Conservation (phyloP, 257 asterid species). For the Echites panduratus region DNA sequence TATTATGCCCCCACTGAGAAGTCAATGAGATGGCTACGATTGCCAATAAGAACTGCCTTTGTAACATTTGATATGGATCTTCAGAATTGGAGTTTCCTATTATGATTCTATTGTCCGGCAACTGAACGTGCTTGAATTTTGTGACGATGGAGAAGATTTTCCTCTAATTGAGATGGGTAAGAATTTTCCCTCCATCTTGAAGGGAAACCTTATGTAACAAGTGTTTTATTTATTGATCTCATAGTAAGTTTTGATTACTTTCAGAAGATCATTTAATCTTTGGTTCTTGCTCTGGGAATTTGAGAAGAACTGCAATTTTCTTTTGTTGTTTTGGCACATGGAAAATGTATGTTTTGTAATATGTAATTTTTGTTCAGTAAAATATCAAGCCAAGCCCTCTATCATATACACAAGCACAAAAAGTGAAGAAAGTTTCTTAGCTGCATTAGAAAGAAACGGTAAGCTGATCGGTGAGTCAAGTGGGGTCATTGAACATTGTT, state of each 20-base stretch:
- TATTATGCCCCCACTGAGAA: not conserved
- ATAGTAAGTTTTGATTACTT: not conserved
- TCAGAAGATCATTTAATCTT: not conserved
- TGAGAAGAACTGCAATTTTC: conserved; percentile 5
- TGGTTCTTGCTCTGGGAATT: not conserved
- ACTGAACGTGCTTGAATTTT: conserved; percentile 77
- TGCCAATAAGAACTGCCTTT: not conserved
- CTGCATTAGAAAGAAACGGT: conserved; percentile 81
- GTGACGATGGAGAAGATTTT: conserved; percentile 81
- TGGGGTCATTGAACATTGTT: conserved; percentile 20
- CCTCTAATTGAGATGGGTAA: conserved; percentile 88
- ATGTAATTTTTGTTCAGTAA: conserved; percentile 44
- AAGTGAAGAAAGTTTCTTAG: conserved; percentile 74
- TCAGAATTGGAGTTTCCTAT: conserved; percentile 90
- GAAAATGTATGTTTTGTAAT: conserved; percentile 12
- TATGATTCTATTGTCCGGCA: conserved; percentile 70
- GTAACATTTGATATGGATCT: conserved; percentile 11
- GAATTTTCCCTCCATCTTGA: conserved; percentile 2
- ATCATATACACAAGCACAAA: conserved; percentile 87
- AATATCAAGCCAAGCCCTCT: conserved; percentile 85
- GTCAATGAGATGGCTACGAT: not conserved
- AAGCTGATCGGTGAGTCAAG: conserved; percentile 23
- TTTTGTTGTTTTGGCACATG: conserved; percentile 13
- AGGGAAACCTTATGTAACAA: not conserved
- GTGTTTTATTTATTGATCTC: not conserved